Conservation (phyloP, 1,284 basidiomycete genomes). For the Cutaneotrichosporon cyanovorans region DNA sequence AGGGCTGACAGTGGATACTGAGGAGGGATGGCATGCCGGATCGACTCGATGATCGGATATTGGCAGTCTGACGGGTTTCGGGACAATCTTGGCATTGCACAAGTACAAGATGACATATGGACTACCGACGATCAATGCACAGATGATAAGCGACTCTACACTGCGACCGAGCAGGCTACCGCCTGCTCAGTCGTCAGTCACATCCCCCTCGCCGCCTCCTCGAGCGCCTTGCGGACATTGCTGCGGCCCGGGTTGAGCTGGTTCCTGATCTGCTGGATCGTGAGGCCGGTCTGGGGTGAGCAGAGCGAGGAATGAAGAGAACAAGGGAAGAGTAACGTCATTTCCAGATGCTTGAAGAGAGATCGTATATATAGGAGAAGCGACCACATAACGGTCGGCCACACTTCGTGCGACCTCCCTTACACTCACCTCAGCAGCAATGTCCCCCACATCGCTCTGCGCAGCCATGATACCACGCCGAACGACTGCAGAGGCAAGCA, state of each 20-base stretch:
- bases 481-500: background rate
- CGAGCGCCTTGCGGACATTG: conserved; percentile 18
- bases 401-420: too few relatives aligned
- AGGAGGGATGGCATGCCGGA: too few relatives aligned
- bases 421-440: conserved; percentile 20
- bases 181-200: background rate
- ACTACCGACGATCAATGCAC: too few relatives aligned
- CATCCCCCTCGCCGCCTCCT: background rate
- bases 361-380: background rate
- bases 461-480: conserved; percentile 13
- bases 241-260: conserved; percentile 26
- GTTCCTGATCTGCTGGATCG: conserved; percentile 24
- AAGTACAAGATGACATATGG: background rate
- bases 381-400: too few relatives aligned
- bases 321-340: too few relatives aligned
- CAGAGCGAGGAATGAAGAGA: background rate
- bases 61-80: too few relatives aligned
- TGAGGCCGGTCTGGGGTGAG: conserved; percentile 26
- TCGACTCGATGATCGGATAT: too few relatives aligned
- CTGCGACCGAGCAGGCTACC: too few relatives aligned
- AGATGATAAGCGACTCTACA: background rate
- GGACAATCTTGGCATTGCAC: too few relatives aligned
- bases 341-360: background rate
- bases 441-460: conserved; percentile 14
- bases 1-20: too few relatives aligned